Evolutionary conservation across 2,329 filamentous ascomycete genomes (phyloP), one percentile per base, ranked within the genome.

Genomic region (Amauroascus verrucosus): DNA sequence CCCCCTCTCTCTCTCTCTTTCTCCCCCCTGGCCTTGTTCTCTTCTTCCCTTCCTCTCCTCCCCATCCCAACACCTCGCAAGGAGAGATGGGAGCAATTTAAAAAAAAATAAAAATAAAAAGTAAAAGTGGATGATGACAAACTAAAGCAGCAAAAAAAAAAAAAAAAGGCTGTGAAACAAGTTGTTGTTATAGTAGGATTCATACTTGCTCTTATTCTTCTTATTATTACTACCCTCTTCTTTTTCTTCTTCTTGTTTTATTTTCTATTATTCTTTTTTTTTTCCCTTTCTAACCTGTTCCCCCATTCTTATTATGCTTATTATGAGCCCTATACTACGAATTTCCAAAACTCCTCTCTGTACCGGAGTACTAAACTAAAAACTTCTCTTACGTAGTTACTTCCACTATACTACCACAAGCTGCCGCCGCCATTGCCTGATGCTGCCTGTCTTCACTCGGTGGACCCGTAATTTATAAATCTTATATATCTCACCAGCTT

Each of bases 391-490:
- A n/a, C n/a, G n/a, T n/a, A n/a, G n/a, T n/a, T n/a, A n/a, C n/a
- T n/a, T n/a, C n/a, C n/a, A n/a, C n/a, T n/a, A 30, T 5, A 4
- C 26, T 30, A 30, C 26, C 9, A 30, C 4, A 30, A 30, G 26
- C 26, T 30, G 26, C 38, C 38, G n/a, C n/a, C n/a, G n/a, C n/a
- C n/a, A n/a, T n/a, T n/a, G n/a, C n/a, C n/a, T n/a, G 37, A 43
- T 51, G 48, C 33, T 43, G 48, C 30, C 37, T 30, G 30, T 28
- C 2, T 16, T 26, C 13, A 18, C 48, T 9, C 40, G 50, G 50
- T 52, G 50, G 50, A 52, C 41, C 50, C 50, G 50, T 45, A 46
- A 52, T 51, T 51, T 45, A 49, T 30, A 28, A 40, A 38, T 52
- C 50, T 30, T 52, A 52, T 52, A 52, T 52, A 52, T 45, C 40